phyloP scores from a whole-genome alignment of 2,329 filamentous ascomycete genomes.

The Shiraia bambusicola region DNA sequence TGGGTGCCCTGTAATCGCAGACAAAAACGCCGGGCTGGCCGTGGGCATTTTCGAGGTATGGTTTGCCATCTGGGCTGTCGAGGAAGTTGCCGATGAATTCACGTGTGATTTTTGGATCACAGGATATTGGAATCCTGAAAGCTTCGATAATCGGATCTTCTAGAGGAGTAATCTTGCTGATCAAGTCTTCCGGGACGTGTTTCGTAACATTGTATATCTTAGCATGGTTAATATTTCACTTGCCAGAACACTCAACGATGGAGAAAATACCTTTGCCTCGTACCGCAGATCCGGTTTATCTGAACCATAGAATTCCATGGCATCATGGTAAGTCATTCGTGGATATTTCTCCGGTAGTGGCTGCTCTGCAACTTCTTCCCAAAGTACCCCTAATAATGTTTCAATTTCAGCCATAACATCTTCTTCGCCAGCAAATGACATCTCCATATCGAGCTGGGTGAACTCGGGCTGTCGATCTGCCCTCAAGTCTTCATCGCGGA shows the following conservation, averaged over 20 bases:
- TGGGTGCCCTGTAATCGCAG: slow-evolving; percentile 70
- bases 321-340: slow-evolving; percentile 69
- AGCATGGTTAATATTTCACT: slow-evolving; percentile 21
- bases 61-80: slow-evolving; percentile 59
- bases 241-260: not conserved
- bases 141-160: slow-evolving; percentile 71
- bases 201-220: slow-evolving; percentile 68
- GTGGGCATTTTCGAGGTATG: slow-evolving; percentile 67
- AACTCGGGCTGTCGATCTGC: slow-evolving; percentile 96
- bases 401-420: slow-evolving; percentile 67
- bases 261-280: slow-evolving; percentile 59
- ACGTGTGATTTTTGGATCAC: slow-evolving; percentile 56
- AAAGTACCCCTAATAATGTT: slow-evolving; percentile 57
- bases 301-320: slow-evolving; percentile 78
- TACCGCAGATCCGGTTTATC: slow-evolving; percentile 92
- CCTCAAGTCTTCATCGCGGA: slow-evolving; percentile 89
- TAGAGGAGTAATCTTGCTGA: slow-evolving; percentile 72
- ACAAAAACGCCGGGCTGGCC: slow-evolving; percentile 81
- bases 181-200: slow-evolving; percentile 63
- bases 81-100: slow-evolving; percentile 71
- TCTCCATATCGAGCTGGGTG: slow-evolving; percentile 93
- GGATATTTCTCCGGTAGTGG: slow-evolving; percentile 53
- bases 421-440: slow-evolving; percentile 75
- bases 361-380: slow-evolving; percentile 51
- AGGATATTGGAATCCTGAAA: slow-evolving; percentile 64